Conservation (phyloP, 345 rosid genomes). For the Brassica napus region DNA sequence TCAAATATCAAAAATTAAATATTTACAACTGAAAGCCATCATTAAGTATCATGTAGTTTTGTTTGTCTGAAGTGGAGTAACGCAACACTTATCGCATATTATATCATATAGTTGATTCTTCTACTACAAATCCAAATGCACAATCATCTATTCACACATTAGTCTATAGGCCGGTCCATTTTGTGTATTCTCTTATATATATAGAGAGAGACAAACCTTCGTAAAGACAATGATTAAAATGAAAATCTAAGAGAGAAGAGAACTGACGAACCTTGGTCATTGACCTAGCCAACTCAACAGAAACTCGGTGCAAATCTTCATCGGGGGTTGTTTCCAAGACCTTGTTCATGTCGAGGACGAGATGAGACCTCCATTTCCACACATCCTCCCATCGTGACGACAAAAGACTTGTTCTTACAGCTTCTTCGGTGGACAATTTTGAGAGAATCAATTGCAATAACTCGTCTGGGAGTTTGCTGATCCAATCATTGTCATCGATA, state of each 20-base stretch:
- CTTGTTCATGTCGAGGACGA: not conserved
- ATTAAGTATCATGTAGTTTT: not conserved
- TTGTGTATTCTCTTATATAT: not conserved
- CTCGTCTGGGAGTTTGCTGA: not conserved
- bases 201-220: not conserved
- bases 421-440: not conserved
- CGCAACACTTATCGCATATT: not conserved
- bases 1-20: not conserved
- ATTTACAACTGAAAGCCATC: not conserved
- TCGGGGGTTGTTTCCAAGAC: not conserved
- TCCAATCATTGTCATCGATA: not conserved
- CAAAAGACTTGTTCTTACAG: conserved; percentile 11
- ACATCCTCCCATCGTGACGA: not conserved
- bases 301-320: not conserved
- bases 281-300: not conserved
- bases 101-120: not conserved
- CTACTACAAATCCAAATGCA: not conserved
- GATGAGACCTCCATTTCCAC: conserved; percentile 3
- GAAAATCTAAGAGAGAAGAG: not conserved
- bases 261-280: conserved; percentile 19
- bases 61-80: not conserved
- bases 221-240: not conserved
- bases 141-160: not conserved
- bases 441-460: not conserved
- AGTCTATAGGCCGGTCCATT: not conserved